Evolutionary conservation across 139 green algal species (phyloP), one percentile per base, ranked within the genome.

Genomic region (Marvania coccoides): DNA sequence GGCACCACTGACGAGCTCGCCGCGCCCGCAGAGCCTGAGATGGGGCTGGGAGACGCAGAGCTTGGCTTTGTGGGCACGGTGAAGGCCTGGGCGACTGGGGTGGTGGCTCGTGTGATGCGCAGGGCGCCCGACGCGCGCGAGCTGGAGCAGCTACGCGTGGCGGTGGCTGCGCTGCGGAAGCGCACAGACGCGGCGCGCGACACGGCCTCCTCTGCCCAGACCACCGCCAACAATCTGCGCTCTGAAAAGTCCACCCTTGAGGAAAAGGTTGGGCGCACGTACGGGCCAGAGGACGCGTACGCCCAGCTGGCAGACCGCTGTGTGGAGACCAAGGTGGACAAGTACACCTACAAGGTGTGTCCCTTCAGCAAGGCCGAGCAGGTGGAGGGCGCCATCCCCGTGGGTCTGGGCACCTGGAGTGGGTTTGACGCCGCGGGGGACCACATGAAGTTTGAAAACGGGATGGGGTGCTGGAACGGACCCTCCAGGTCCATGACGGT

Each of bases 311-410:
- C 58, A 5, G 79, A 67, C 64, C 62, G 66, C 35, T 93, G 86
- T 70, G 71, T 84, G 36, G 40, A 70, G 5, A 54, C 57, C 12
- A 40, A 76, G 23, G 75, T 83, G 37, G 82, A 89, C 26, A 88
- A 91, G 72, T 93, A 90, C 70, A 83, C 67, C 2, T 93, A 93
- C 73, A 57, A 78, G 42, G 65, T 91, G 5, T 95, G 90, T 76
- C 80, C 84, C 51, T 96, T 88, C 66, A 69, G 74, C 24, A 54
- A 79, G 26, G 84, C 86, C 1, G 35, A 39, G 6, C 88, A 95
- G 65, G 79, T 81, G 39, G 86, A 95, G 48, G 74, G 73, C 14
- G 53, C 19, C 29, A 75, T 73, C 37, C 51, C 30, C 61, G 62
- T 77, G 12, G 81, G 38, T 33, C 74, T 96, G 29, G 90, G 90